Evolutionary conservation across 2,329 filamentous ascomycete genomes (phyloP), one percentile per base, ranked within the genome.

Genomic region (Fusarium temperatum): DNA sequence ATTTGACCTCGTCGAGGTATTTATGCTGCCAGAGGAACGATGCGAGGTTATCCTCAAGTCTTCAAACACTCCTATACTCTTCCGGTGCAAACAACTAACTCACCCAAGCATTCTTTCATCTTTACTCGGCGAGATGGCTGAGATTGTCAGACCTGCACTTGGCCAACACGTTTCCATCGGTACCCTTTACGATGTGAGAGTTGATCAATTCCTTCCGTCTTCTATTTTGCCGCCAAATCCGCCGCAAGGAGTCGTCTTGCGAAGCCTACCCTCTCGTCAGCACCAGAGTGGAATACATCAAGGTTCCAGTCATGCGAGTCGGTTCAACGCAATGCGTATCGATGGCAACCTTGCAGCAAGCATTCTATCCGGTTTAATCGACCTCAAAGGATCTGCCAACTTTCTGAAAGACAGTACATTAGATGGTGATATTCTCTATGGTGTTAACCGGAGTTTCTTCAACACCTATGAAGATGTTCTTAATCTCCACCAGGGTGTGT

Each of bases 181-280:
- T 3, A 69, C 74, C 1, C 24, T 76, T 35, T 76, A 76, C n/a
- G 62, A 77, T 18, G 66, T 66, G 8, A 65, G 32, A 8, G 30
- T 50, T 17, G 74, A 72, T 13, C 32, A 39, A 8, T 76, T 76
- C 6, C 61, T 77, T 12, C 10, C 47, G 0, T 54, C 42, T 2
- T 74, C 72, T 2, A 22, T 73, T 14, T 20, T 75, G 5, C 54
- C 48, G 20, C 13, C 28, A 3, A 32, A 18, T 3, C 17, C 12
- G 0, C 53, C 51, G 1, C 20, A 17, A 14, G 51, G 32, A 7
- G 12, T 10, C 2, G 14, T 63, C 11, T 45, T 44, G 8, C 20
- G 9, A 8, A 17, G 11, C 17, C 39, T 17, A 3, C 22, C 32
- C 15, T 10, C 28, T 18, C 7, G 17, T 18, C 47, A 64, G 14